Conservation (phyloP, 2,329 filamentous ascomycete genomes). For the Coniochaeta sp. region DNA sequence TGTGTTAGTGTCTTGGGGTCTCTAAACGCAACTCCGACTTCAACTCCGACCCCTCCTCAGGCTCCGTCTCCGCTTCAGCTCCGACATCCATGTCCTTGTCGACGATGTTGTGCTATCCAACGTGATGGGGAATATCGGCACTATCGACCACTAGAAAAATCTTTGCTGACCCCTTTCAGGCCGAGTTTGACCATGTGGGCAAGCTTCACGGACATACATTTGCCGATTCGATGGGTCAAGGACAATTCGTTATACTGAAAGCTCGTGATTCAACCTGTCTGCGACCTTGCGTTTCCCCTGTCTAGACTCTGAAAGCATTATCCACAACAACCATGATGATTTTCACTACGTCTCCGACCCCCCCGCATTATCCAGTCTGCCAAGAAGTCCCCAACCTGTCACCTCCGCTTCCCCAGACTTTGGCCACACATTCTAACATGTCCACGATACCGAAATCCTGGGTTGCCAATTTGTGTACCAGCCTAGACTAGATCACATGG, state of each 20-base stretch:
- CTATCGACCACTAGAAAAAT: no score
- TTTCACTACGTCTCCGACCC: neutral
- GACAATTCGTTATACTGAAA: no score
- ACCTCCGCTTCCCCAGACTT: constrained; percentile 1
- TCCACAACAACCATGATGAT: neutral
- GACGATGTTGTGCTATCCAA: neutral
- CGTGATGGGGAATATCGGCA: no score
- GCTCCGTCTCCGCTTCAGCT: neutral
- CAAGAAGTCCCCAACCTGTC: neutral
- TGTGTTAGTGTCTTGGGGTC: neutral
- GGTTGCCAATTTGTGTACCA: neutral
- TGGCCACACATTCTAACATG: neutral
- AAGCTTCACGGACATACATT: no score
- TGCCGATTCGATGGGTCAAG: no score
- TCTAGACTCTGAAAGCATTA: no score
- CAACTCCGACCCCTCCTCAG: neutral
- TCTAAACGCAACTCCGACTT: neutral
- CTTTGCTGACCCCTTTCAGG: no score
- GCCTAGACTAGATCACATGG: neutral
- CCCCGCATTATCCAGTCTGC: neutral
- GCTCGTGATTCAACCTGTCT: no score
- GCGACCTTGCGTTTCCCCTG: no score
- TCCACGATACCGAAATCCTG: neutral
- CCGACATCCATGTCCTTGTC: neutral
- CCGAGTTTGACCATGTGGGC: no score